A percentile compares a stretch with the other conserved stretches of the same genome.
Conservation (phyloP, 2,329 filamentous ascomycete species). For the Monilinia aucupariae region DNA sequence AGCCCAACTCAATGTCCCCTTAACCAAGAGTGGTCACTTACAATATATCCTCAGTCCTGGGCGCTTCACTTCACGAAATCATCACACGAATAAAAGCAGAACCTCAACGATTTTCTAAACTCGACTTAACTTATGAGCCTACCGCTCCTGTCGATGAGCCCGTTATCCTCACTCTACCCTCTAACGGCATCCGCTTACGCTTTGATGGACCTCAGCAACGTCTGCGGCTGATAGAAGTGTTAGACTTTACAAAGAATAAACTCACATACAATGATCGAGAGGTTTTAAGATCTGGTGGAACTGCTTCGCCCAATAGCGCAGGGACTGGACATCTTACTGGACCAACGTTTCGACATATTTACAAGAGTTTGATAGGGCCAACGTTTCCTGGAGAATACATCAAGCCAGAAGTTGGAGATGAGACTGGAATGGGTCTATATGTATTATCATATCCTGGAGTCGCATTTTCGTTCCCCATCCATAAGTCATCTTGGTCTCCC, state of each 20-base stretch:
- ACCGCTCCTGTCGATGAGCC: conserved; percentile 68
- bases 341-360: conserved; percentile 82
- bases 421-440: conserved; percentile 64
- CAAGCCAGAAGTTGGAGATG: conserved; percentile 49
- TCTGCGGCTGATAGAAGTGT: conserved; percentile 80
- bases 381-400: conserved; percentile 93
- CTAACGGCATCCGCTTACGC: conserved; percentile 81
- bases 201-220: conserved; percentile 94
- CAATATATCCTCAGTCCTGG: conserved; percentile 57
- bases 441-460: conserved; percentile 92
- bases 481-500: conserved; percentile 67
- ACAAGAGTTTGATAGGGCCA: conserved; percentile 86
- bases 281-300: conserved; percentile 58
- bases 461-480: conserved; percentile 83
- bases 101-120: conserved; percentile 72
- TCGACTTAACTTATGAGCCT: conserved; percentile 79
- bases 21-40: conserved; percentile 17
- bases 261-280: conserved; percentile 79
- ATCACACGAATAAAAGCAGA: conserved; percentile 84
- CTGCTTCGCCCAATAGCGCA: conserved; percentile 33
- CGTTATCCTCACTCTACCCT: conserved; percentile 68
- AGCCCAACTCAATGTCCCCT: conserved; percentile 33
- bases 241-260: conserved; percentile 81
- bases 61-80: conserved; percentile 85
- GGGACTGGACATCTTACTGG: conserved; percentile 43